These are phyloP conservation scores for Saprolegnia diclina DNA, from an alignment of 352 stramenopile species.

Conservation along the genomic window DNA sequence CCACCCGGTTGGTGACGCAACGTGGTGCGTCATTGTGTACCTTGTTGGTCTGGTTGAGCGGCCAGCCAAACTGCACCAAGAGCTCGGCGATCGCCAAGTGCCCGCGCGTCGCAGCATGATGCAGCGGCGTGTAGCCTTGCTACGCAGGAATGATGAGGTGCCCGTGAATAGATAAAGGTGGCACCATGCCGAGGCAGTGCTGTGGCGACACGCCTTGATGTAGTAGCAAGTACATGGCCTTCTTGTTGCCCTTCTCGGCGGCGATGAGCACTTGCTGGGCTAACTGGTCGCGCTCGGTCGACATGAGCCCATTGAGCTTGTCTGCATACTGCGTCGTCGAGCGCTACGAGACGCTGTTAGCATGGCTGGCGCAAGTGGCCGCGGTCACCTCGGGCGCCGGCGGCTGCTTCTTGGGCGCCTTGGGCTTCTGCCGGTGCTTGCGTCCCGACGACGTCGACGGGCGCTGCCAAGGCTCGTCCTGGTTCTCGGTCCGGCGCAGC, in stretches of 20 bases:
- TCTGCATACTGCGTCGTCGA: conserved; percentile 11
- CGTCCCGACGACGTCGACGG: background rate
- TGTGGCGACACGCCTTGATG: conserved; percentile 53
- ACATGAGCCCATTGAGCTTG: conserved; percentile 13
- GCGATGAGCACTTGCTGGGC: conserved; percentile 54
- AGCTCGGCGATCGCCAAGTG: conserved; percentile 62
- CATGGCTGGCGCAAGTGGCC: too few species aligned
- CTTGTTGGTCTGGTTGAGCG: conserved; percentile 7
- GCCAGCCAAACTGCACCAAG: conserved; percentile 61
- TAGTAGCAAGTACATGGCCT: conserved; percentile 58
- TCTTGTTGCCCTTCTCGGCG: conserved; percentile 62
- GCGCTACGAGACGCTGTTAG: too few species aligned
- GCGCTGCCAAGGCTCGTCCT: background rate
- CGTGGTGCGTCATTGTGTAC: conserved; percentile 30
- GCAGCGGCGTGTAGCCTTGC: conserved; percentile 56
- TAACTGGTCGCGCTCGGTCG: conserved; percentile 5
- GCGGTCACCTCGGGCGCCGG: background rate
- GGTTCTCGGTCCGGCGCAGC: background rate
- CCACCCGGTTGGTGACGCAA: background rate
- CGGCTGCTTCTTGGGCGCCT: background rate
- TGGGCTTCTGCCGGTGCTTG: background rate
- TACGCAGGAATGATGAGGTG: conserved; percentile 20
- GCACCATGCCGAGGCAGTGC: conserved; percentile 58
- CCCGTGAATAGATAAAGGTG: conserved; percentile 1
- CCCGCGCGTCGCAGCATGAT: conserved; percentile 59